phyloP scores from a whole-genome alignment of 2,329 filamentous ascomycete genomes.

The Botrytis galanthina region DNA sequence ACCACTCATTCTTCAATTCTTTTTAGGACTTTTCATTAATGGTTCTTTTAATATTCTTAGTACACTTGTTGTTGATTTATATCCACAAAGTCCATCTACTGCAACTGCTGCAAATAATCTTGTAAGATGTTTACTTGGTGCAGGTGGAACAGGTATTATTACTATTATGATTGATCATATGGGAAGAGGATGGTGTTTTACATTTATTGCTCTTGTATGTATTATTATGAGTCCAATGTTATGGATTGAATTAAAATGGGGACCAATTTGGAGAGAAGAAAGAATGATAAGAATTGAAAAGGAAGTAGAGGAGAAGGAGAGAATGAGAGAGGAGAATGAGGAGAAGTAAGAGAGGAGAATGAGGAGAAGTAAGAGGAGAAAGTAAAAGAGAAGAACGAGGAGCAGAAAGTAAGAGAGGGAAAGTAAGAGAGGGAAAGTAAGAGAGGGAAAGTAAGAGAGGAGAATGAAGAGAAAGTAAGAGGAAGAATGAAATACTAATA shows the following conservation, averaged over 20 bases:
- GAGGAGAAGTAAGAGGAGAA: neutral
- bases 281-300: slow-evolving; percentile 45
- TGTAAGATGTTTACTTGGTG: slow-evolving; percentile 59
- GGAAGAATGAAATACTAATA: neutral
- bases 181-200: slow-evolving; percentile 63
- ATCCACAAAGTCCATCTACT: slow-evolving; percentile 58
- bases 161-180: slow-evolving; percentile 56
- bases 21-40: slow-evolving; percentile 57
- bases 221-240: slow-evolving; percentile 49
- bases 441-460: neutral
- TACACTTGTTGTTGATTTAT: slow-evolving; percentile 62
- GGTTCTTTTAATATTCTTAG: slow-evolving; percentile 63
- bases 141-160: slow-evolving; percentile 57
- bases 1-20: slow-evolving; percentile 55
- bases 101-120: slow-evolving; percentile 64
- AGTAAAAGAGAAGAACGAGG: too few species aligned
- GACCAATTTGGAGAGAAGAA: slow-evolving; percentile 51
- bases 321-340: neutral
- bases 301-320: slow-evolving; percentile 28
- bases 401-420: too few species aligned
- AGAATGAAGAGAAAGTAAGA: slow-evolving; percentile 10
- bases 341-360: slow-evolving; percentile 12
- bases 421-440: too few species aligned
- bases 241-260: slow-evolving; percentile 49
- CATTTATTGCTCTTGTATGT: slow-evolving; percentile 54